Conservation (phyloP, 1,284 basidiomycete genomes). For the Anthracocystis panici-leucophaei region DNA sequence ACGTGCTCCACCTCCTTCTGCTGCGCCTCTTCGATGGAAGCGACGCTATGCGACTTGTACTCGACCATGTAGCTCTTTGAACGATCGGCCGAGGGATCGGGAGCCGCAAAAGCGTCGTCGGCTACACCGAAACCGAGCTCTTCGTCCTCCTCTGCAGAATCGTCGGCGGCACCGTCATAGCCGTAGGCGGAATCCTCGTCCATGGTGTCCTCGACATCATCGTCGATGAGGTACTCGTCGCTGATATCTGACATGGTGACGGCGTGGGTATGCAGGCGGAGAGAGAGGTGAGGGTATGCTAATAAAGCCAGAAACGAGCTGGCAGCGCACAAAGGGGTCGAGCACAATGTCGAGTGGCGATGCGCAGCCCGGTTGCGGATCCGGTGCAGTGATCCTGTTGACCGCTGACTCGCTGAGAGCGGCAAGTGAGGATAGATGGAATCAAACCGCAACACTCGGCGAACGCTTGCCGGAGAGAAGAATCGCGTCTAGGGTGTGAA, state of each 20-base stretch:
- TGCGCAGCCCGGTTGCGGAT: background rate
- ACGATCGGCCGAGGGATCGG: constrained; percentile 48
- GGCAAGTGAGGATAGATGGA: background rate
- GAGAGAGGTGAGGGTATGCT: background rate
- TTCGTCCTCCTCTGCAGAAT: constrained; percentile 45
- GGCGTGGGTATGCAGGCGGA: background rate
- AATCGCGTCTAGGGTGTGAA: background rate
- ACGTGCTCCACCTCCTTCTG: constrained; percentile 65
- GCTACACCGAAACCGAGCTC: constrained; percentile 48
- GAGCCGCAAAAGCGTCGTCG: constrained; percentile 51
- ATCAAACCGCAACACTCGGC: background rate
- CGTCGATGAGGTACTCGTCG: constrained; percentile 50
- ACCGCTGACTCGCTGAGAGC: background rate
- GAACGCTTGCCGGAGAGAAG: background rate
- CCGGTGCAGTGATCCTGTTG: background rate
- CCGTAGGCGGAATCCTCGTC: constrained; percentile 64
- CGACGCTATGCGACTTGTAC: constrained; percentile 56
- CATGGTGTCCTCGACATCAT: constrained; percentile 63
- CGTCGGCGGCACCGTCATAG: constrained; percentile 43
- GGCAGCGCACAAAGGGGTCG: background rate
- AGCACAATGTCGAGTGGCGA: constrained; percentile 2
- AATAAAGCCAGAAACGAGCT: background rate
- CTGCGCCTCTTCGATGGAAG: constrained; percentile 57
- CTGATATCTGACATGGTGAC: constrained; percentile 49
- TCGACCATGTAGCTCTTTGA: constrained; percentile 64